These are phyloP conservation scores for Gaillardinia entomophila DNA, from an alignment of 805 yeast genomes.

Conservation along the genomic window DNA sequence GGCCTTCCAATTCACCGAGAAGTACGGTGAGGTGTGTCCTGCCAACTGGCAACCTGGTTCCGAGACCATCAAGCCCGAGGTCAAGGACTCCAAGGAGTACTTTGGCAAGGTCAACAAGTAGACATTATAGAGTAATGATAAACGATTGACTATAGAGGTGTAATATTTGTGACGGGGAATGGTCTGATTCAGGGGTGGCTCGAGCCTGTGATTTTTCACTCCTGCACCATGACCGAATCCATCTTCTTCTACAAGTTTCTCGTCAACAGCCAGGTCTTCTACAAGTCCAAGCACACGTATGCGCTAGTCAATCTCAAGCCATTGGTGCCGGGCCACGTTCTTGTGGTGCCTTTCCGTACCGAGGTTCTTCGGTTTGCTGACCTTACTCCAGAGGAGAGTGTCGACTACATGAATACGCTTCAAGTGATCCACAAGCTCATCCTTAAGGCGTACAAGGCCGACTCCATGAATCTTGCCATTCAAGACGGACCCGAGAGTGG, in stretches of 20 bases:
- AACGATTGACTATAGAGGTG: neutral
- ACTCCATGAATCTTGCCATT: conserved; percentile 81
- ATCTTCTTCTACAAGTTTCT: conserved; percentile 47
- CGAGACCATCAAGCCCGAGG: conserved; percentile 66
- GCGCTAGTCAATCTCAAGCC: conserved; percentile 93
- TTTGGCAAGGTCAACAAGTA: conserved; percentile 46
- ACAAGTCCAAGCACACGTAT: conserved; percentile 59
- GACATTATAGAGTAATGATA: neutral
- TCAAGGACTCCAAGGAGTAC: conserved; percentile 16
- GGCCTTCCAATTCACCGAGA: conserved; percentile 99
- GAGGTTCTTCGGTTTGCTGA: conserved; percentile 60
- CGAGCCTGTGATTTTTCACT: too few species aligned
- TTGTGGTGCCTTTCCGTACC: conserved; percentile 76
- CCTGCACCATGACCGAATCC: conserved; percentile 2
- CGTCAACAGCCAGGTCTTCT: conserved; percentile 55
- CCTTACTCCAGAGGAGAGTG: conserved; percentile 62
- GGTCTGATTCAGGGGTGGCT: too few species aligned
- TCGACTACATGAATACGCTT: conserved; percentile 72
- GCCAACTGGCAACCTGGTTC: conserved; percentile 95
- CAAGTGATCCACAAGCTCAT: conserved; percentile 69
- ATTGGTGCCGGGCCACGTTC: conserved; percentile 83
- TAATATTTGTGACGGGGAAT: too few species aligned
- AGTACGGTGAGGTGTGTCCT: conserved; percentile 99
- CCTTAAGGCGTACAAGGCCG: conserved; percentile 64
- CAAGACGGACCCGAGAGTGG: conserved; percentile 98